A percentile compares a stretch with the other conserved stretches of the same genome.
Evolutionary conservation across 1,284 basidiomycete genomes (phyloP).

Genomic region (Sanghuangporus baumii): DNA sequence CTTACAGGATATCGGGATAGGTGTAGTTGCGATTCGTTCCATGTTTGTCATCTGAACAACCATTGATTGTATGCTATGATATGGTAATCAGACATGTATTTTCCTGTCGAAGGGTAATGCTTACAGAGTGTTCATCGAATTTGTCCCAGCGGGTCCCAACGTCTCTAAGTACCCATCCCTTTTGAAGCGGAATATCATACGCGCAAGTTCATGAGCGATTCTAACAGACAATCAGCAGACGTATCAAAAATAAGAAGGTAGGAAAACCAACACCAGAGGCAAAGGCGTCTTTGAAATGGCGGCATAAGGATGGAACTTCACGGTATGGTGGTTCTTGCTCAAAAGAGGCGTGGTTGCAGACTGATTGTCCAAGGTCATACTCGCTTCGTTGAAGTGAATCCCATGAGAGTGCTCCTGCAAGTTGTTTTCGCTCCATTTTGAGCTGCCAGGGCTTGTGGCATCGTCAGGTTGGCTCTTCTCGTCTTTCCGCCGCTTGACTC

Average conservation of each 20-base stretch:
- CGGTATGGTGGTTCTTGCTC: conserved; percentile 44
- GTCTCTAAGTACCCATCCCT: conserved; percentile 76
- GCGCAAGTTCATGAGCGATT: conserved; percentile 74
- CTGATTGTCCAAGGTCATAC: conserved; percentile 31
- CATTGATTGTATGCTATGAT: conserved; percentile 65
- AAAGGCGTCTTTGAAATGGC: conserved; percentile 59
- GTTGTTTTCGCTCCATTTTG: background rate
- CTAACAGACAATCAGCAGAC: conserved; percentile 29
- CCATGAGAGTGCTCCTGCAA: conserved; percentile 1
- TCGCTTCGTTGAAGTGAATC: conserved; percentile 23
- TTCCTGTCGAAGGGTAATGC: conserved; percentile 21
- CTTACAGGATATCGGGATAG: conserved; percentile 72
- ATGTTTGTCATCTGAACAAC: conserved; percentile 79
- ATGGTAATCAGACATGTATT: background rate
- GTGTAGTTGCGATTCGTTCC: conserved; percentile 83
- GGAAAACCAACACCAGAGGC: conserved; percentile 58
- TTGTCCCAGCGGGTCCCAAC: conserved; percentile 78
- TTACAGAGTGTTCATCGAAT: conserved; percentile 65
- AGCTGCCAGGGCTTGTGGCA: background rate
- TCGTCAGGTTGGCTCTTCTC: background rate
- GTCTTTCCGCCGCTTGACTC: background rate
- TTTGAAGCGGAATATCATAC: conserved; percentile 67
- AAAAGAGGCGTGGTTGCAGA: conserved; percentile 54
- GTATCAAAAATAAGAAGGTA: conserved; percentile 9
- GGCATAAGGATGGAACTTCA: conserved; percentile 55